These are phyloP conservation scores for Amylocystis lapponica DNA, from an alignment of 768 basidiomycete species.

Conservation along the genomic window DNA sequence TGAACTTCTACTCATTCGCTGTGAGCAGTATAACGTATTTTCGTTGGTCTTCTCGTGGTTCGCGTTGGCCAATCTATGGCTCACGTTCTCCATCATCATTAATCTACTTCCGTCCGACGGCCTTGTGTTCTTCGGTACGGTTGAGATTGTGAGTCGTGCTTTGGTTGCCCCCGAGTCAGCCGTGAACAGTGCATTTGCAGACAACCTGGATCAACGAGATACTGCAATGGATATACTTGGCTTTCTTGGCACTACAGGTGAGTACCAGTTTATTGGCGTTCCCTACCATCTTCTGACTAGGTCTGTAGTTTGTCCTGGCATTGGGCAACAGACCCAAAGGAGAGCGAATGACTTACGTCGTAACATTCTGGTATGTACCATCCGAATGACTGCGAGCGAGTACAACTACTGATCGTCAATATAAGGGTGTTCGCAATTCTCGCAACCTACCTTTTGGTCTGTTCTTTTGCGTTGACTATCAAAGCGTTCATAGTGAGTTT, in stretches of 20 bases:
- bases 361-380: conserved; percentile 59
- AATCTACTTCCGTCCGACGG: conserved; percentile 60
- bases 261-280: conserved; percentile 7
- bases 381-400: background rate
- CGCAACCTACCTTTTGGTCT: conserved; percentile 78
- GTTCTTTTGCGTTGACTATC: conserved; percentile 80
- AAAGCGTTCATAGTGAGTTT: conserved; percentile 65
- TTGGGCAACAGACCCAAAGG: conserved; percentile 86
- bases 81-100: conserved; percentile 95
- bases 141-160: conserved; percentile 48
- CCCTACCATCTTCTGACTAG: background rate
- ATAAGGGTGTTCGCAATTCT: conserved; percentile 78
- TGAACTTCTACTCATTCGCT: background rate
- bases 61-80: conserved; percentile 85
- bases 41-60: conserved; percentile 91
- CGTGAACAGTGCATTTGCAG: no score
- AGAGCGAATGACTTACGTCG: conserved; percentile 64
- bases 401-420: conserved; percentile 4
- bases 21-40: conserved; percentile 71
- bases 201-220: conserved; percentile 85
- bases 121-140: conserved; percentile 67
- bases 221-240: conserved; percentile 83
- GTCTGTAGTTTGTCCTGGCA: conserved; percentile 55
- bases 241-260: conserved; percentile 76
- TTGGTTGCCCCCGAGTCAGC: no score